A percentile compares a stretch with the other conserved stretches of the same genome.
Conservation (phyloP, 352 stramenopile species). For the Halophytophthora polymorphica region DNA sequence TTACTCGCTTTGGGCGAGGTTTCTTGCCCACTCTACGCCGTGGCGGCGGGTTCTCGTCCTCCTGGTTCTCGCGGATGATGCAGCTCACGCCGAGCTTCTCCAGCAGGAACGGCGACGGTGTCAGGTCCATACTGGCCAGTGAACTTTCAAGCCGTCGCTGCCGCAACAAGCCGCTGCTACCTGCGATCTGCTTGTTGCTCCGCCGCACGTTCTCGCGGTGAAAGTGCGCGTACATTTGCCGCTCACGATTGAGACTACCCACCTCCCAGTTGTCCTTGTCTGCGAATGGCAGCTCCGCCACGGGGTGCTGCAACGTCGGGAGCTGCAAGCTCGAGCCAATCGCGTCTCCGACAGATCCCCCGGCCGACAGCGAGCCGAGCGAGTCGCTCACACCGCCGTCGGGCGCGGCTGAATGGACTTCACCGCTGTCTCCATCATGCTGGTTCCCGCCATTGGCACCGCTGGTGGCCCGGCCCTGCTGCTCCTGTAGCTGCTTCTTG, state of each 20-base stretch:
- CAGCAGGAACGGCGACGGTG: constrained; percentile 64
- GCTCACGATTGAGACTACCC: constrained; percentile 66
- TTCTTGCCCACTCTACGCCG: constrained; percentile 26
- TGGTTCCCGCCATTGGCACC: constrained; percentile 14
- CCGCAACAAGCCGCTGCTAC: constrained; percentile 29
- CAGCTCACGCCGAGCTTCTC: constrained; percentile 59
- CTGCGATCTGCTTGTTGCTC: constrained; percentile 40
- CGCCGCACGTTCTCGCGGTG: constrained; percentile 65
- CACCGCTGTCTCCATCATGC: constrained; percentile 2
- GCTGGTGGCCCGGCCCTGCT: neutral
- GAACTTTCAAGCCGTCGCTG: constrained; percentile 31
- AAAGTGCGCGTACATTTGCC: constrained; percentile 73
- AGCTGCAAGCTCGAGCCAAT: constrained; percentile 24
- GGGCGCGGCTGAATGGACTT: neutral
- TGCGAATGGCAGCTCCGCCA: constrained; percentile 50
- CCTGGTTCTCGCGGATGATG: constrained; percentile 41
- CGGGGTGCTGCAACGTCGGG: constrained; percentile 36
- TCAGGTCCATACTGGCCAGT: constrained; percentile 42
- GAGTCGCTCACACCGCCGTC: constrained; percentile 22
- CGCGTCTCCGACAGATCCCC: constrained; percentile 11
- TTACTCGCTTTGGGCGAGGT: constrained; percentile 16
- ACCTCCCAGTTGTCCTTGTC: constrained; percentile 84
- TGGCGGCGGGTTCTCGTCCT: constrained; percentile 3
- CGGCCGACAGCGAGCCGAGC: constrained; percentile 17
- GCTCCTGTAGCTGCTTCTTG: constrained; percentile 13